These are phyloP conservation scores for Sporothrix dimorphospora DNA, from an alignment of 2,329 filamentous ascomycete species.

Conservation along the genomic window DNA sequence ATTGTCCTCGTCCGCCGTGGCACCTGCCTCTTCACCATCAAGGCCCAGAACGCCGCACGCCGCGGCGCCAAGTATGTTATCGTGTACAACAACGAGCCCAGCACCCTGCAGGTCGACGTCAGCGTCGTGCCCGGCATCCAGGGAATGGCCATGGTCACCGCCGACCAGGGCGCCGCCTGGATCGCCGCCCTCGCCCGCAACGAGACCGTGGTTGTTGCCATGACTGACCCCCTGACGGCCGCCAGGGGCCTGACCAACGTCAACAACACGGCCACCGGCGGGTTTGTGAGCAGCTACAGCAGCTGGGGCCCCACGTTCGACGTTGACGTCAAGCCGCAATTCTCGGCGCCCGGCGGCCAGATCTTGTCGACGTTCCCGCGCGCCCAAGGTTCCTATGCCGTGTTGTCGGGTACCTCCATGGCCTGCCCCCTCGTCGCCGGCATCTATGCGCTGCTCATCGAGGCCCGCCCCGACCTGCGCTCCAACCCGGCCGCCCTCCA, in stretches of 20 bases:
- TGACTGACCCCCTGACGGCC: slow-evolving; percentile 48
- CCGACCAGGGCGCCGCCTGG: slow-evolving; percentile 49
- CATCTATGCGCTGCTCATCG: slow-evolving; percentile 57
- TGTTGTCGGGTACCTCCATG: slow-evolving; percentile 60
- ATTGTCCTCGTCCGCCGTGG: slow-evolving; percentile 65
- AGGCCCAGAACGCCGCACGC: slow-evolving; percentile 56
- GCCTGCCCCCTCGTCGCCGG: slow-evolving; percentile 51
- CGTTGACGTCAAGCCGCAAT: slow-evolving; percentile 52
- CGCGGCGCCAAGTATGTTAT: slow-evolving; percentile 64
- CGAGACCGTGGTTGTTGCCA: slow-evolving; percentile 48
- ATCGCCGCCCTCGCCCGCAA: slow-evolving; percentile 49
- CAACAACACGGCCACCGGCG: slow-evolving; percentile 51
- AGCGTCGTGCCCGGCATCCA: slow-evolving; percentile 40
- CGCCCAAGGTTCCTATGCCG: slow-evolving; percentile 47
- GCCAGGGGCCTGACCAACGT: slow-evolving; percentile 41
- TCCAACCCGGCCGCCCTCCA: slow-evolving; percentile 54
- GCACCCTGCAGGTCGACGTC: slow-evolving; percentile 43
- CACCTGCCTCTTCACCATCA: slow-evolving; percentile 58
- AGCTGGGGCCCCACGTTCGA: slow-evolving; percentile 54
- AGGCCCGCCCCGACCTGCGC: slow-evolving; percentile 52
- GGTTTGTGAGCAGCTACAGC: slow-evolving; percentile 45
- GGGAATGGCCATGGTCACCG: slow-evolving; percentile 48
- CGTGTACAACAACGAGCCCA: slow-evolving; percentile 60
- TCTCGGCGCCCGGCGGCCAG: slow-evolving; percentile 52
- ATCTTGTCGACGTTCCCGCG: slow-evolving; percentile 57